phyloP scores from a whole-genome alignment of 208 protist genomes.

The Plasmodiophora brassicae region DNA sequence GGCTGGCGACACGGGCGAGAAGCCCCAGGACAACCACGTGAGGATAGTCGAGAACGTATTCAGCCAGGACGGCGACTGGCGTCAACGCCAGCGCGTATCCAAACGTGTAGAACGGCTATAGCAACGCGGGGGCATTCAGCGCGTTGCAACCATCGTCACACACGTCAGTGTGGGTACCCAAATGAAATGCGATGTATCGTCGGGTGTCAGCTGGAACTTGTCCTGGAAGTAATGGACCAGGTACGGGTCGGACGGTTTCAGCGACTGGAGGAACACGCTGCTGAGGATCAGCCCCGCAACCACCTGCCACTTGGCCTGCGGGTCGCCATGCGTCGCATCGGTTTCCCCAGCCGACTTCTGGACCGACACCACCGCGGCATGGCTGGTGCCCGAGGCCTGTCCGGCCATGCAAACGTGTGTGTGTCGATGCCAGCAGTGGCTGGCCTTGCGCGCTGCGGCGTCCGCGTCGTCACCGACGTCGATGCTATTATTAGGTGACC shows the following conservation, averaged over 20 bases:
- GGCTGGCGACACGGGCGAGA: neutral
- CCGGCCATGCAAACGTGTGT: no score
- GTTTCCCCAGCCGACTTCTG: no score
- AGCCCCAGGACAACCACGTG: neutral
- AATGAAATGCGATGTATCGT: neutral
- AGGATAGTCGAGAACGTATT: constrained; percentile 15
- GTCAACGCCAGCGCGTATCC: neutral
- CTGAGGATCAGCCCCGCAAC: neutral
- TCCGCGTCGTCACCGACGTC: no score
- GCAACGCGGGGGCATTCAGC: neutral
- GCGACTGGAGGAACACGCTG: neutral
- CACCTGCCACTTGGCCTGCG: no score
- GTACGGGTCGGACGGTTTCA: constrained; percentile 21
- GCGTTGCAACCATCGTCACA: neutral
- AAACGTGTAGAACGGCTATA: constrained; percentile 14
- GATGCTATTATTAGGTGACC: no score
- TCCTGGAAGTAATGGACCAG: constrained; percentile 2
- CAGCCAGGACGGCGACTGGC: neutral
- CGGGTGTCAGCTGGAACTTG: neutral
- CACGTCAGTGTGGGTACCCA: neutral
- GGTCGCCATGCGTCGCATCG: no score
- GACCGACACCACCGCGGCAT: no score
- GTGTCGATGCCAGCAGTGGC: no score
- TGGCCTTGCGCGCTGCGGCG: no score
- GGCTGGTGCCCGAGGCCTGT: no score